phyloP scores from a whole-genome alignment of 2,329 filamentous ascomycete species.

The Diaporthe capsici region DNA sequence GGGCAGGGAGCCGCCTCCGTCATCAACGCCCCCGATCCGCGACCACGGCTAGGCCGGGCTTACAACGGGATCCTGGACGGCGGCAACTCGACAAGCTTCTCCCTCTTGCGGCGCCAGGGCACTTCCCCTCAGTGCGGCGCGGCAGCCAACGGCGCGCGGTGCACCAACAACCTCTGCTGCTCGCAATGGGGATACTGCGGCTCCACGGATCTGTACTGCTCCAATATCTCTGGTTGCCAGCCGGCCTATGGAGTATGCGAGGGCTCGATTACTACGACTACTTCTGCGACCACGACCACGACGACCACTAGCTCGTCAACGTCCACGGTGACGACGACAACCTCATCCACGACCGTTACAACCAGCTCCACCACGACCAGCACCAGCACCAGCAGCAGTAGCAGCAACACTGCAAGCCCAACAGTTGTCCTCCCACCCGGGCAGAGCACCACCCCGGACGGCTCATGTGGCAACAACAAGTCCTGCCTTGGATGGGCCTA shows the following conservation, averaged over 20 bases:
- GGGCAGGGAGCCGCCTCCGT: not conserved
- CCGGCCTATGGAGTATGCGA: not conserved
- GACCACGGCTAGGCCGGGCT: not conserved
- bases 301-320: conserved; percentile 5
- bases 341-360: not conserved
- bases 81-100: not conserved
- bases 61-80: not conserved
- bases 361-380: conserved; percentile 13
- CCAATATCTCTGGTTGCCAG: conserved; percentile 6
- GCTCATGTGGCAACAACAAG: conserved; percentile 31
- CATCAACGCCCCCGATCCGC: not conserved
- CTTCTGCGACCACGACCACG: not conserved
- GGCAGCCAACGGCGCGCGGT: conserved; percentile 31
- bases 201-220: conserved; percentile 12
- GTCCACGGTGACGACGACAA: conserved; percentile 3
- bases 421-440: conserved; percentile 25
- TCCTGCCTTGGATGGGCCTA: conserved; percentile 28
- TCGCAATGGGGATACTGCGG: conserved; percentile 25
- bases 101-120: conserved; percentile 12
- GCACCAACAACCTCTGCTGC: conserved; percentile 31
- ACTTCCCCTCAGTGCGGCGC: conserved; percentile 27
- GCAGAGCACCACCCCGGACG: conserved; percentile 30
- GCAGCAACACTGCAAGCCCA: conserved; percentile 7
- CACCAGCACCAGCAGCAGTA: not conserved
- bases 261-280: conserved; percentile 6